Evolutionary conservation across 108 stramenopile genomes (phyloP), one percentile per base, ranked within the genome.

Genomic region (Cafeteria roenbergensis): DNA sequence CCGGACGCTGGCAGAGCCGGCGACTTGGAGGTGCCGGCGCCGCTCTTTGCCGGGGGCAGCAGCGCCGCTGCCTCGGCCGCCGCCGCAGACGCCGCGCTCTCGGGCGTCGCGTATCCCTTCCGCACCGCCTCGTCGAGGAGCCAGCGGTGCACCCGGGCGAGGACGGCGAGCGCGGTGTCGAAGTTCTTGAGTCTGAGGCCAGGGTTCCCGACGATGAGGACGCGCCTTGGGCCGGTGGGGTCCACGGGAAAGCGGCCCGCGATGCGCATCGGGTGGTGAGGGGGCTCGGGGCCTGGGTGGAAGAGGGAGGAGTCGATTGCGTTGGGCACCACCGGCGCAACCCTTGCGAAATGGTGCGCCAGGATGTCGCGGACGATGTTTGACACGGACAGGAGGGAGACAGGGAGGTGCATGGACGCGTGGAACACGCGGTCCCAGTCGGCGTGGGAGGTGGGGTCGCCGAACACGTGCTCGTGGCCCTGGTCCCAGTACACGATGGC

Each of bases 391-490:
- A 61, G 29, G 22, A 37, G 37, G 22, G 37, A 21, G 17, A 61
- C 21, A 3, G 59, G 59, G 37, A 61, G 59, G 37, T 61, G 59
- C 59, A 61, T 61, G 29, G 21, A 2, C 20, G 2, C 3, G 37
- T 61, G 59, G 21, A 9, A 61, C 24, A 61, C 59, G 20, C 21
- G 2, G 37, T 61, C 59, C 59, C 59, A 61, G 36, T 28, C 59
- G 2, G 22, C 2, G 36, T 8, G 2, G 9, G 59, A 8, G 17
- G 59, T 37, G 20, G 59, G 59, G 37, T 61, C 59, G 8, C 59
- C 59, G n/a, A 61, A 61, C 34, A 61, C 59, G 59, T 61, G 59
- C 37, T 61, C 59, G 37, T 61, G 59, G 29, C 59, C 59, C 37
- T 61, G 59, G 24, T 61, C 59, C 59, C 59, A 61, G 59, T 61